A percentile compares a stretch with the other conserved stretches of the same genome.
Evolutionary conservation across 768 basidiomycete genomes (phyloP).

Genomic region (Panus rudis): DNA sequence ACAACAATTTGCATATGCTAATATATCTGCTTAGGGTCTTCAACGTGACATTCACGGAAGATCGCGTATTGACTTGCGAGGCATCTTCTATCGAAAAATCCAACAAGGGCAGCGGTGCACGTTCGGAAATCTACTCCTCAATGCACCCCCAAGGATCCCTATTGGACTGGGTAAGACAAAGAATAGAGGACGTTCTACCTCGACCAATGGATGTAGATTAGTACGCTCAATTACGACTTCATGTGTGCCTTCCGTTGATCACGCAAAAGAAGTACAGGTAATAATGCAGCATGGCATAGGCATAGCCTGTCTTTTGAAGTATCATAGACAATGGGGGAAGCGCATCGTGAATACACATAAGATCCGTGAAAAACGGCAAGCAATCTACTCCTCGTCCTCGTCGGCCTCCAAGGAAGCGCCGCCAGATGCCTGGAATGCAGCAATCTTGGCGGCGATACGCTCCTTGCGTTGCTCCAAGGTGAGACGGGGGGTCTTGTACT

Average conservation of each 20-base stretch:
- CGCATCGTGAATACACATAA: slow-evolving; percentile 13
- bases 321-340: slow-evolving; percentile 17
- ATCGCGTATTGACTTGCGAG: no score
- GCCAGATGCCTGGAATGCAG: slow-evolving; percentile 74
- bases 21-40: slow-evolving; percentile 48
- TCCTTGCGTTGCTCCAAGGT: slow-evolving; percentile 71
- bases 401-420: slow-evolving; percentile 35
- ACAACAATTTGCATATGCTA: not conserved
- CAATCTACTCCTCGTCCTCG: slow-evolving; percentile 53
- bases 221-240: not conserved
- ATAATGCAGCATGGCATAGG: slow-evolving; percentile 7
- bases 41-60: slow-evolving; percentile 44
- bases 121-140: slow-evolving; percentile 34
- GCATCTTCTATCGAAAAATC: no score
- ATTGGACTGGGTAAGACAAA: slow-evolving; percentile 47
- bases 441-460: slow-evolving; percentile 82
- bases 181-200: slow-evolving; percentile 35
- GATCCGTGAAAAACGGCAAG: slow-evolving; percentile 8
- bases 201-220: slow-evolving; percentile 1
- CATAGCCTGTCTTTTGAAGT: slow-evolving; percentile 12
- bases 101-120: slow-evolving; percentile 32
- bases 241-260: not conserved
- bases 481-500: slow-evolving; percentile 63
- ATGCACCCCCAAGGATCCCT: slow-evolving; percentile 25
- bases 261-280: not conserved